Percentiles rank a stretch among this genome's conserved stretches.
Evolutionary conservation across 768 basidiomycete genomes (phyloP).

Genomic region (Macrolepiota fuliginosa): DNA sequence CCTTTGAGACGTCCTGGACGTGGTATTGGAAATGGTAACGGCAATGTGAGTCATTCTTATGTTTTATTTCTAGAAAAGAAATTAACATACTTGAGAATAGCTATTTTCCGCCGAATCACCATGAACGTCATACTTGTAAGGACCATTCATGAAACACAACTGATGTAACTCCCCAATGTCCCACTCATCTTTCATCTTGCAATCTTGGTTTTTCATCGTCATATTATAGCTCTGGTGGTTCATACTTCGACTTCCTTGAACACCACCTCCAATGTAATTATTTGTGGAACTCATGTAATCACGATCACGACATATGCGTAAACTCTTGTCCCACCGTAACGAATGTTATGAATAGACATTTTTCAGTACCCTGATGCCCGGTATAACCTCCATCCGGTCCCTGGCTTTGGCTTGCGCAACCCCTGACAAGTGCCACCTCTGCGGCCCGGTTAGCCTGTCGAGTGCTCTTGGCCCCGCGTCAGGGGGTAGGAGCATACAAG

Average conservation of each 20-base stretch:
- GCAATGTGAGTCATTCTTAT: constrained; percentile 23
- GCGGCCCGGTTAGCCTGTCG: neutral
- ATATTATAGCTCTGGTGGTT: neutral
- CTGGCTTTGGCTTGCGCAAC: no score
- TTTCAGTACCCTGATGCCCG: no score
- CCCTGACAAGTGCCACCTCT: neutral
- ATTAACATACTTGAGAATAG: constrained; percentile 16
- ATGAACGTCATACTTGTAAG: constrained; percentile 16
- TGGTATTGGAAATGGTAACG: constrained; percentile 4
- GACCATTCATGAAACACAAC: neutral
- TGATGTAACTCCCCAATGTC: neutral
- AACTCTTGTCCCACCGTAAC: neutral
- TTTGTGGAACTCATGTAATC: neutral
- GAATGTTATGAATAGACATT: no score
- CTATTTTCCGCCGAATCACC: constrained; percentile 43
- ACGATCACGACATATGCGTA: neutral
- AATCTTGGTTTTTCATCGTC: neutral
- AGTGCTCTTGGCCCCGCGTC: neutral
- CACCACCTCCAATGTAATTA: neutral
- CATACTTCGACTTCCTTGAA: neutral
- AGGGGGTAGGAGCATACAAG: no score
- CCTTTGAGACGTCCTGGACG: neutral
- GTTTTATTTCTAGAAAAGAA: neutral
- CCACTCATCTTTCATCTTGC: neutral
- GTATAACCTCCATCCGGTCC: no score